phyloP scores from a whole-genome alignment of 306 rosid species.

The Castanospermum australe region DNA sequence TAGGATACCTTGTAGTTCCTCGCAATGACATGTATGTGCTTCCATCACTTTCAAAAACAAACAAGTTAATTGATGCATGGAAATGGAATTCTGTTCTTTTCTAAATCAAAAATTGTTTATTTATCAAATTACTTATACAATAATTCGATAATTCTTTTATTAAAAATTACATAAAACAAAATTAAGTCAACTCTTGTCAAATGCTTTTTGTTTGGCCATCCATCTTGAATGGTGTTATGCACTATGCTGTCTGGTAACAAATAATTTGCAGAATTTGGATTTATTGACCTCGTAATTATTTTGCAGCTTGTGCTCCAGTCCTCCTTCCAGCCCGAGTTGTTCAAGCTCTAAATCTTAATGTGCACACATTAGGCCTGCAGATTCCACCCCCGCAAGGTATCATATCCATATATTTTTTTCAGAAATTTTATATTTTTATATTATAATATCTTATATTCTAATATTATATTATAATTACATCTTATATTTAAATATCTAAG shows the following conservation, averaged over 20 bases:
- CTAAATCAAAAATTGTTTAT: too few species aligned
- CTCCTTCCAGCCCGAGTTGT: slow-evolving; percentile 71
- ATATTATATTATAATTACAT: too few species aligned
- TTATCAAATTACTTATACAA: too few species aligned
- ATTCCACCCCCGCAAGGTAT: slow-evolving; percentile 59
- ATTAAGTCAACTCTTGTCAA: not conserved
- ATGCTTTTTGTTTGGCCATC: not conserved
- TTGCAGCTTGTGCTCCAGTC: slow-evolving; percentile 69
- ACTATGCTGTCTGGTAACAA: not conserved
- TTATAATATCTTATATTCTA: not conserved
- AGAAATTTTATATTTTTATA: too few species aligned
- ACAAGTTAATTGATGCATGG: too few species aligned
- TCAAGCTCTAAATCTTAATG: slow-evolving; percentile 75
- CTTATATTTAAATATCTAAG: not conserved
- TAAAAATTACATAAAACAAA: too few species aligned
- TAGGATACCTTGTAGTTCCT: slow-evolving; percentile 4
- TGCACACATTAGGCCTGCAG: slow-evolving; percentile 62
- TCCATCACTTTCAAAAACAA: not conserved
- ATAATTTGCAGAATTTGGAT: not conserved
- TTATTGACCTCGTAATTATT: too few species aligned
- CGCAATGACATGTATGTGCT: not conserved
- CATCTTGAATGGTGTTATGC: not conserved
- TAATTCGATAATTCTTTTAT: too few species aligned
- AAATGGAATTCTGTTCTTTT: too few species aligned
- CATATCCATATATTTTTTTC: too few species aligned